These are phyloP conservation scores for Allium cepa DNA, from an alignment of 106 monocot genomes.

Conservation along the genomic window DNA sequence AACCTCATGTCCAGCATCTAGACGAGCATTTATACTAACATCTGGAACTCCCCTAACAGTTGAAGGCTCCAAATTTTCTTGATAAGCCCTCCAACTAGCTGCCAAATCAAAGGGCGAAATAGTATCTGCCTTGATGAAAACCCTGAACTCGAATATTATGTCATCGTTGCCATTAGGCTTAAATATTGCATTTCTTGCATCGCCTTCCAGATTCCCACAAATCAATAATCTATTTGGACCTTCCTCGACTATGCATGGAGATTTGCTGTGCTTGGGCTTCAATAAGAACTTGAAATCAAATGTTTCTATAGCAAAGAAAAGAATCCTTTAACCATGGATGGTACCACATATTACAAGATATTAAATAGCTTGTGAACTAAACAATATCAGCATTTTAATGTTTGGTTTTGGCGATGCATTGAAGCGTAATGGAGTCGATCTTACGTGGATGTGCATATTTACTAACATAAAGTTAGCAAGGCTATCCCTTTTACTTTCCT, in stretches of 20 bases:
- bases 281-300: constrained; percentile 89
- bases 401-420: no score
- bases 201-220: constrained; percentile 53
- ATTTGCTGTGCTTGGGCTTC: constrained; percentile 60
- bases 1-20: constrained; percentile 45
- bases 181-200: constrained; percentile 56
- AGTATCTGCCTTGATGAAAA: constrained; percentile 57
- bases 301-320: constrained; percentile 39
- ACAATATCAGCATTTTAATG: no score
- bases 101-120: constrained; percentile 96
- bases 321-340: no score
- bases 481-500: no score
- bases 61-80: constrained; percentile 76
- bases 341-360: no score
- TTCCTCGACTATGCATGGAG: constrained; percentile 76
- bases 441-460: no score
- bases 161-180: constrained; percentile 22
- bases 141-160: constrained; percentile 37
- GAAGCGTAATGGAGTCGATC: no score
- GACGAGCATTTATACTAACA: constrained; percentile 55
- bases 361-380: no score
- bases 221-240: constrained; percentile 58
- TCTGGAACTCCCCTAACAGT: constrained; percentile 87
- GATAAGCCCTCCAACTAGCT: constrained; percentile 93
- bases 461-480: no score